Evolutionary conservation across 2,329 filamentous ascomycete genomes (phyloP), one percentile per base, ranked within the genome.

Genomic region (Diaporthe sp.): DNA sequence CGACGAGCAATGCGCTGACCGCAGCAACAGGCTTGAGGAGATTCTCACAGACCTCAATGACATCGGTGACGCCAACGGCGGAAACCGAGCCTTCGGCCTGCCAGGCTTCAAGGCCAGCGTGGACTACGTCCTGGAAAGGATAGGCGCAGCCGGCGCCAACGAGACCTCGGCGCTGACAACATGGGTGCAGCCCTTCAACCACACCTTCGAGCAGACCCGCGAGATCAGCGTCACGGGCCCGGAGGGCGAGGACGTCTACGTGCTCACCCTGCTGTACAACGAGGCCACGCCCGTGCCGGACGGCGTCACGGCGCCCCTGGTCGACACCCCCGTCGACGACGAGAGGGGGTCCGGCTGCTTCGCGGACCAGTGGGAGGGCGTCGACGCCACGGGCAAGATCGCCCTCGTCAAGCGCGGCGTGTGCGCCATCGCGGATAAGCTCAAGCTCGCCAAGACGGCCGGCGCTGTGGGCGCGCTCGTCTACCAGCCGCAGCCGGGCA

Each of bases 31-130:
- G 30, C 82, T 92, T 28, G 85, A 88, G 80, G 83, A 85, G 72
- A 89, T 89, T 60, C 86, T 92, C 8, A 17, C 33, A 22, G 64
- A 68, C 47, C 64, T 68, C 7, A 84, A 91, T 79, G 82, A 85
- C 57, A 91, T 92, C 71, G 90, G 86, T 17, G 82, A 82, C 40
- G 83, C 86, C 69, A 88, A 92, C 77, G 89, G 88, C 52, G 90
- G 89, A 22, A 91, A 91, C 80, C 86, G 90, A 68, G 90, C 90
- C 7, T 91, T 90, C 74, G 90, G 90, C 19, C 82, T 88, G 13
- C 88, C 89, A 1, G 90, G 90, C 19, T 92, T 87, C 84, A 85
- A 86, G 68, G 90, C 89, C 2, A 91, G 89, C 0, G 81, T 89
- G 25, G 88, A 92, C 77, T 92, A 88, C 78, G 82, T 92, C 73